A percentile compares a stretch with the other conserved stretches of the same genome.
phyloP scores from a whole-genome alignment of 352 stramenopile species.

The Pythium monospermum region DNA sequence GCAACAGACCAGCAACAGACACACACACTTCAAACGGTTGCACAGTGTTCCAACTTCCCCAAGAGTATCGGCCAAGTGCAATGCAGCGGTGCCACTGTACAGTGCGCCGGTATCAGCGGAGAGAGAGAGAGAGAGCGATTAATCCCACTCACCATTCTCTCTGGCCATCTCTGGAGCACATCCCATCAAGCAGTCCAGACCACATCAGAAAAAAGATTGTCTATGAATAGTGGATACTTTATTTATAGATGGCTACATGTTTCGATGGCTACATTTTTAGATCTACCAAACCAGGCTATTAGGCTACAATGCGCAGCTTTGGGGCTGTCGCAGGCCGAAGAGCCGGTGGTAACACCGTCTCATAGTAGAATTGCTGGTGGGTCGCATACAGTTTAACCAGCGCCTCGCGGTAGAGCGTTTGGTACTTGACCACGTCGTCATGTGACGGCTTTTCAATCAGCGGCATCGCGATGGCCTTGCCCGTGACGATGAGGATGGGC shows the following conservation, averaged over 20 bases:
- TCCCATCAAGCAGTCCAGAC: too few relatives aligned
- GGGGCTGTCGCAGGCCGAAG: slow-evolving; percentile 23
- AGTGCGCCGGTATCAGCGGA: too few relatives aligned
- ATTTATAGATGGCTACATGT: slow-evolving; percentile 2
- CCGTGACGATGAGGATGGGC: slow-evolving; percentile 37
- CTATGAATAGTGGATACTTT: too few relatives aligned
- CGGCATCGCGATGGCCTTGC: slow-evolving; percentile 34
- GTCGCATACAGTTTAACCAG: slow-evolving; percentile 47
- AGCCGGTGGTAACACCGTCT: slow-evolving; percentile 26
- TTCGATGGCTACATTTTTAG: slow-evolving; percentile 1
- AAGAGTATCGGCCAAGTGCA: too few relatives aligned
- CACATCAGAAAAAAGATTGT: too few relatives aligned
- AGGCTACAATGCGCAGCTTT: slow-evolving; percentile 31
- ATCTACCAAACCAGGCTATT: slow-evolving; percentile 1
- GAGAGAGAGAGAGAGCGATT: too few relatives aligned
- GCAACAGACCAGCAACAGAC: too few relatives aligned
- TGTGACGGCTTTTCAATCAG: slow-evolving; percentile 33
- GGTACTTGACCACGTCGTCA: slow-evolving; percentile 41
- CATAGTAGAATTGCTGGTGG: slow-evolving; percentile 38
- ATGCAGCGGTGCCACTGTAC: too few relatives aligned
- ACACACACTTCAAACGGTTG: too few relatives aligned
- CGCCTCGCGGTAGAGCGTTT: slow-evolving; percentile 35
- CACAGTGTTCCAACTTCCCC: too few relatives aligned
- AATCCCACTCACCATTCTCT: too few relatives aligned
- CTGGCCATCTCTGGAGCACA: too few relatives aligned